Evolutionary conservation across 1,284 basidiomycete genomes (phyloP).

Genomic region (Earliella scabrosa): DNA sequence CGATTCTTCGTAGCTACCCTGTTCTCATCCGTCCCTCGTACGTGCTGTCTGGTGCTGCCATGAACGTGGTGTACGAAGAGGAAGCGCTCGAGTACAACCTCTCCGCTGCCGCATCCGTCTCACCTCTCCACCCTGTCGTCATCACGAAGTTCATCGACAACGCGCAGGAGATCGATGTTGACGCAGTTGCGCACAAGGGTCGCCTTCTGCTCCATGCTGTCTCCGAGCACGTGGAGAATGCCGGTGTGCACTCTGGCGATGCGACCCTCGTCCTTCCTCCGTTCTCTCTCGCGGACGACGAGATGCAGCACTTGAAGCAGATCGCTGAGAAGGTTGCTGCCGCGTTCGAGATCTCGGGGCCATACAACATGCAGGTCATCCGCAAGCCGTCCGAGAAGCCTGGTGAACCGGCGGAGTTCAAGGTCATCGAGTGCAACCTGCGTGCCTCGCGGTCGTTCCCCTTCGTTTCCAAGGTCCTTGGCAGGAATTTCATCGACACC

Average conservation of each 20-base stretch:
- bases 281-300: slow-evolving; percentile 76
- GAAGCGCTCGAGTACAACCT: slow-evolving; percentile 89
- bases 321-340: slow-evolving; percentile 95
- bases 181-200: slow-evolving; percentile 95
- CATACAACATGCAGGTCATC: slow-evolving; percentile 99
- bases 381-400: slow-evolving; percentile 69
- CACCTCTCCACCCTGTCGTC: slow-evolving; percentile 96
- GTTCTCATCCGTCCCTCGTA: slow-evolving; percentile 97
- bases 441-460: slow-evolving; percentile 98
- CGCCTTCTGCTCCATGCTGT: slow-evolving; percentile 95
- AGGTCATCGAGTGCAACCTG: slow-evolving; percentile 99
- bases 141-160: slow-evolving; percentile 99
- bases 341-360: slow-evolving; percentile 96
- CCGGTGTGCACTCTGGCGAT: slow-evolving; percentile 98
- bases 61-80: slow-evolving; percentile 99
- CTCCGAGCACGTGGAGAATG: slow-evolving; percentile 99
- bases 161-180: slow-evolving; percentile 98
- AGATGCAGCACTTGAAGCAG: slow-evolving; percentile 88
- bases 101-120: slow-evolving; percentile 93
- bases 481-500: slow-evolving; percentile 95
- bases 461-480: slow-evolving; percentile 98
- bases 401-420: slow-evolving; percentile 74
- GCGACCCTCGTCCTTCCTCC: slow-evolving; percentile 99
- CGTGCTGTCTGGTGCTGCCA: slow-evolving; percentile 97
- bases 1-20: slow-evolving; percentile 67